Evolutionary conservation across 768 basidiomycete species (phyloP).

Genomic region (Harrya chromipes): DNA sequence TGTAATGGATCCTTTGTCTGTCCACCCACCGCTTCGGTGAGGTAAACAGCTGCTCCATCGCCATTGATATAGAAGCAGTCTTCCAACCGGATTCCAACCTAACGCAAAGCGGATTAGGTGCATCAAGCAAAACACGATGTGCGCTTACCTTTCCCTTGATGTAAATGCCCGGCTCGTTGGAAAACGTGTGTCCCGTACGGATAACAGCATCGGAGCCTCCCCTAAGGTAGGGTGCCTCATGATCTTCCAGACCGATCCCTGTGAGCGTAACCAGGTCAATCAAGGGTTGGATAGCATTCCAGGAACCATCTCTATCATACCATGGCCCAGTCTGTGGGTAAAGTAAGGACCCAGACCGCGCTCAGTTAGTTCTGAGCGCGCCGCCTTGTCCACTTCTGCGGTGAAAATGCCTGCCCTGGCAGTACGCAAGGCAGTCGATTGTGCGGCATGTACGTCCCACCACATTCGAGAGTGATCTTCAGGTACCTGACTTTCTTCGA

Average conservation of each 20-base stretch:
- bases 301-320: constrained; percentile 35
- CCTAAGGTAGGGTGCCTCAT: constrained; percentile 77
- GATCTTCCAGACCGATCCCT: constrained; percentile 85
- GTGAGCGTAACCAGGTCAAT: constrained; percentile 7
- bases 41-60: constrained; percentile 49
- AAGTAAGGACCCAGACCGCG: constrained; percentile 57
- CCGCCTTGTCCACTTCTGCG: constrained; percentile 57
- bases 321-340: constrained; percentile 80
- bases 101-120: constrained; percentile 12
- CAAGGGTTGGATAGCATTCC: constrained; percentile 7
- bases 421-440: constrained; percentile 48
- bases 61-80: constrained; percentile 74
- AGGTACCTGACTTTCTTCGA: constrained; percentile 55
- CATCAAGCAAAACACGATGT: neutral
- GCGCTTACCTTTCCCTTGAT: constrained; percentile 60
- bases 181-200: constrained; percentile 68
- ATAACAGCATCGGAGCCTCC: constrained; percentile 63
- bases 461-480: constrained; percentile 54
- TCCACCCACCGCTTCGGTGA: constrained; percentile 66
- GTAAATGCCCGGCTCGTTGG: constrained; percentile 78
- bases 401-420: constrained; percentile 50
- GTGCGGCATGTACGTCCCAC: constrained; percentile 63
- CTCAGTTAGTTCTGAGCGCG: constrained; percentile 47
- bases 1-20: constrained; percentile 41
- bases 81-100: constrained; percentile 80